These are phyloP conservation scores for Phytophthora citrophthora DNA, from an alignment of 352 stramenopile species.

Conservation along the genomic window DNA sequence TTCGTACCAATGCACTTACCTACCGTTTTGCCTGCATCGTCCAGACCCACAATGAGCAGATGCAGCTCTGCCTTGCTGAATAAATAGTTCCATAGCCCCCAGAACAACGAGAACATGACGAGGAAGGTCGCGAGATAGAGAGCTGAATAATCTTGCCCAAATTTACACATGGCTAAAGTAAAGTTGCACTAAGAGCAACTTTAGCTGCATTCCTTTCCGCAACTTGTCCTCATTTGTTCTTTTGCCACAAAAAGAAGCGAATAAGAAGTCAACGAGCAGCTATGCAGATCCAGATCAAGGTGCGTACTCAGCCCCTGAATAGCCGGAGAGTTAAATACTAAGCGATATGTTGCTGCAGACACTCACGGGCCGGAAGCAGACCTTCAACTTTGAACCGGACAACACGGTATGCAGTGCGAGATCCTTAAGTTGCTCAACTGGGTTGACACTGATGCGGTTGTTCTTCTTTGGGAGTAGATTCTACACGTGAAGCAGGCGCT, in stretches of 20 bases:
- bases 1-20: conserved; percentile 37
- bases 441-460: not conserved
- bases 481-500: conserved; percentile 97
- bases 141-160: not conserved
- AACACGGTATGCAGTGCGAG: conserved; percentile 60
- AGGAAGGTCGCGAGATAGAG: not conserved
- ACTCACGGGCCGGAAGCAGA: conserved; percentile 89
- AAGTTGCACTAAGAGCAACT: conserved; percentile 5
- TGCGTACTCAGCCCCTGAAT: conserved; percentile 13
- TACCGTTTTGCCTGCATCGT: conserved; percentile 94
- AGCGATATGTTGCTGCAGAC: conserved; percentile 46
- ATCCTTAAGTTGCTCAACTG: not conserved
- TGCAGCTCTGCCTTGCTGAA: conserved; percentile 91
- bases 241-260: conserved; percentile 10
- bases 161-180: not conserved
- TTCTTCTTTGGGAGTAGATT: conserved; percentile 67
- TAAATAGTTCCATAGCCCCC: conserved; percentile 83
- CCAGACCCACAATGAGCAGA: conserved; percentile 92
- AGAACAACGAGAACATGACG: conserved; percentile 86
- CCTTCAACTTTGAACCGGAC: conserved; percentile 90
- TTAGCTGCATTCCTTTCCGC: too few species aligned
- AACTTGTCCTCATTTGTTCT: conserved; percentile 8
- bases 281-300: conserved; percentile 91
- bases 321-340: too few species aligned
- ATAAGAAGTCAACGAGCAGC: not conserved